Conservation (phyloP, 2,329 filamentous ascomycete genomes). For the Setomelanomma holmii region DNA sequence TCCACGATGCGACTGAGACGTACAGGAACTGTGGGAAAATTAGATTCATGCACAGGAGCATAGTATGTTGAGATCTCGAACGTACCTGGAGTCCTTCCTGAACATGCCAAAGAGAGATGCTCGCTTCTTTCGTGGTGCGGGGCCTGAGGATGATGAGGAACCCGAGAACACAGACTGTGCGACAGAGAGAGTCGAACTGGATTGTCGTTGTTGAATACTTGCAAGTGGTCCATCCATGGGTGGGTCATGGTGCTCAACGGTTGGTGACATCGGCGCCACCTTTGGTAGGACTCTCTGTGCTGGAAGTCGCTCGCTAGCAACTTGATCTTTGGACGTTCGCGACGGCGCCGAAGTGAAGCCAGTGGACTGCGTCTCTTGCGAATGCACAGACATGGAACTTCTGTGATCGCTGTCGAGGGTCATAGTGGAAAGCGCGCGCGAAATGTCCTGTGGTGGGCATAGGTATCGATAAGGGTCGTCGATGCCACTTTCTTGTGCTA, state of each 20-base stretch:
- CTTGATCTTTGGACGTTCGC: constrained; percentile 40
- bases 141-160: constrained; percentile 25
- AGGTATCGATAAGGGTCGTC: constrained; percentile 43
- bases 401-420: constrained; percentile 40
- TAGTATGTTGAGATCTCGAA: no score
- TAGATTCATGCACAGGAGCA: no score
- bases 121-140: constrained; percentile 34
- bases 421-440: constrained; percentile 39
- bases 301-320: constrained; percentile 24
- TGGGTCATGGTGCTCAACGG: constrained; percentile 25
- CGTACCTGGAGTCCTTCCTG: constrained; percentile 38
- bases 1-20: constrained; percentile 32
- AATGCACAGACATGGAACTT: constrained; percentile 45
- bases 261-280: constrained; percentile 22
- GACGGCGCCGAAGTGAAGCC: constrained; percentile 43
- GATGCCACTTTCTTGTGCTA: constrained; percentile 40
- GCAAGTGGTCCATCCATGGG: constrained; percentile 24
- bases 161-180: constrained; percentile 30
- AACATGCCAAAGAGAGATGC: constrained; percentile 43
- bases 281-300: constrained; percentile 23
- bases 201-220: constrained; percentile 25
- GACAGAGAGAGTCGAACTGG: constrained; percentile 31
- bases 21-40: constrained; percentile 30
- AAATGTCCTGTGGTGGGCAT: constrained; percentile 27
- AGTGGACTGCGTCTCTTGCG: constrained; percentile 46